Conservation (phyloP, 192 early-diverging fungal genomes). For the Gaertneriomyces sp. region DNA sequence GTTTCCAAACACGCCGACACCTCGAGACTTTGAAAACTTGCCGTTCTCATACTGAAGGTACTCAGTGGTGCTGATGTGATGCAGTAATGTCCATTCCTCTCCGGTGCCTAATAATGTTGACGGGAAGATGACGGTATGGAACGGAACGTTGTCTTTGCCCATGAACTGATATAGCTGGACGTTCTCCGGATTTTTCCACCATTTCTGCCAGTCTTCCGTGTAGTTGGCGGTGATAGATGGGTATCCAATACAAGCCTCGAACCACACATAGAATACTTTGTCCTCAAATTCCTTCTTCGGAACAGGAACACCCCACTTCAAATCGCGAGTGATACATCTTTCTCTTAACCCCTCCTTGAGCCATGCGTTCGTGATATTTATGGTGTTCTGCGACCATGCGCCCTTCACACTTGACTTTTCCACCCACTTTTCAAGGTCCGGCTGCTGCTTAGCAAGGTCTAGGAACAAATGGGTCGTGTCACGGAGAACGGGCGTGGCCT, state of each 20-base stretch:
- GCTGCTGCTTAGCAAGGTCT: slow-evolving; percentile 75
- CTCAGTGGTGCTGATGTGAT: slow-evolving; percentile 92
- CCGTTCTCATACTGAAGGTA: slow-evolving; percentile 94
- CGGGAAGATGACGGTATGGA: slow-evolving; percentile 98
- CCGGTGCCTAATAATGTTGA: slow-evolving; percentile 77
- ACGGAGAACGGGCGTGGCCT: slow-evolving; percentile 70
- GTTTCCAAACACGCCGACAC: slow-evolving; percentile 96
- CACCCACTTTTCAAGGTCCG: slow-evolving; percentile 72
- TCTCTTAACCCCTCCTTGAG: slow-evolving; percentile 87
- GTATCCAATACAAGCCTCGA: slow-evolving; percentile 97
- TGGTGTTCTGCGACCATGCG: slow-evolving; percentile 81
- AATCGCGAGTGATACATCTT: slow-evolving; percentile 95
- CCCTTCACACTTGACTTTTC: slow-evolving; percentile 67
- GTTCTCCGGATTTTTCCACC: slow-evolving; percentile 98
- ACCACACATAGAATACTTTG: slow-evolving; percentile 99
- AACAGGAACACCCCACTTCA: slow-evolving; percentile 98
- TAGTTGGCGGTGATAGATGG: slow-evolving; percentile 97
- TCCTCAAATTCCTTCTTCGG: slow-evolving; percentile 76
- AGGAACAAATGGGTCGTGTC: slow-evolving; percentile 90
- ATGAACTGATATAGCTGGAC: slow-evolving; percentile 99
- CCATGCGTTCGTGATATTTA: slow-evolving; percentile 88
- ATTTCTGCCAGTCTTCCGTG: slow-evolving; percentile 89
- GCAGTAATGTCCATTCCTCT: slow-evolving; percentile 86
- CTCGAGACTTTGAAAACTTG: slow-evolving; percentile 97
- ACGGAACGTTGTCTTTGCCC: slow-evolving; percentile 99